Evolutionary conservation across 192 early-diverging fungal genomes (phyloP), one percentile per base, ranked within the genome.

Genomic region (Linnemannia elongata): DNA sequence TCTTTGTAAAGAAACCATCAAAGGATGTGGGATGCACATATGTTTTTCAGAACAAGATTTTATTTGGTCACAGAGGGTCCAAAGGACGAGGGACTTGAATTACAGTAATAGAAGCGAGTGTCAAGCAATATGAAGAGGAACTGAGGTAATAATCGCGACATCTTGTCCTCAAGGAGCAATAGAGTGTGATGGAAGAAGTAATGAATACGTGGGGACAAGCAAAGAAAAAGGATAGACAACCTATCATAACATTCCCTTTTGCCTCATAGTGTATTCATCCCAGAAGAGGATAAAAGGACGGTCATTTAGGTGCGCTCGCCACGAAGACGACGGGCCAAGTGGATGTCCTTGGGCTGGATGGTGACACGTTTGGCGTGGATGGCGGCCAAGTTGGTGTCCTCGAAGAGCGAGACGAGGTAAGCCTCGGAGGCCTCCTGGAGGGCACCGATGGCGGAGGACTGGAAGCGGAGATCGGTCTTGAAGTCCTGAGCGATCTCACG

Each of bases 331-430:
- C 97, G 96, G 83, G 97, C 98, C 82, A 99, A 93, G 91, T 99
- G 98, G 88, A 99, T 96, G 89, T 99, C 98, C 94, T 98, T 98
- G 89, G 98, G 98, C 91, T 99, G 98, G 93, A 99, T 99, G 89
- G 98, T 99, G 87, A 99, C 98, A 91, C 98, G 96, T 94, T 98
- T 98, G 91, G 97, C 98, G 91, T 99, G 98, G 92, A 99, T 98
- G 82, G 98, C 99, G 44, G 98, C 98, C 91, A 99, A 93, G 92
- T 99, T 99, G 89, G 98, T 99, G 91, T 99, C 98, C 91, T 98
- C 99, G 74, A 97, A 97, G 55, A 97, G 92, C 18, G 92, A 90
- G 74, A 97, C 97, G 44, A 98, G 92, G 89, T 97, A 98, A 35
- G 97, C 96, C 92, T 99, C 98, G 72, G 97, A 93, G 30, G 98